Evolutionary conservation across 164 flowering plant species (phyloP).

Genomic region (Vitis rupestris): DNA sequence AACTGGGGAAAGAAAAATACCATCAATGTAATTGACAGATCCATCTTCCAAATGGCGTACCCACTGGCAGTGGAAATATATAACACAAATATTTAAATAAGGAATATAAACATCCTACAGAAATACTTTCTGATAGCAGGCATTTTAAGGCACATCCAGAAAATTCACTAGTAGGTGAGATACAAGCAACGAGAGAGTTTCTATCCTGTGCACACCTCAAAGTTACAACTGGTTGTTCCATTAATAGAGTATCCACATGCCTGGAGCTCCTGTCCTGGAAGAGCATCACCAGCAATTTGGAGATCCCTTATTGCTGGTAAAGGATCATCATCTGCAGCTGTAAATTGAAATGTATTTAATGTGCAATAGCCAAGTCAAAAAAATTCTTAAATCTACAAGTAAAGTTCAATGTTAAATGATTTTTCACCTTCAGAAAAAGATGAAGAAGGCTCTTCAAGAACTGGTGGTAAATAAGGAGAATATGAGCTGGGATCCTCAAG

Average conservation of each 20-base stretch:
- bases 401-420: neutral
- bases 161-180: neutral
- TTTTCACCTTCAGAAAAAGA: constrained; percentile 83
- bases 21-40: constrained; percentile 84
- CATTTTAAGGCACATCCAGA: neutral
- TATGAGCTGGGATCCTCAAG: constrained; percentile 66
- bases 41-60: constrained; percentile 93
- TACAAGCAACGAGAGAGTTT: neutral
- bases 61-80: constrained; percentile 57
- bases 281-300: constrained; percentile 93
- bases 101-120: neutral
- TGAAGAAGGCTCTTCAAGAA: constrained; percentile 92
- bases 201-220: constrained; percentile 59
- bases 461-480: constrained; percentile 80
- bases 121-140: neutral
- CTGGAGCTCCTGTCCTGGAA: constrained; percentile 79
- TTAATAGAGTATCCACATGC: constrained; percentile 86
- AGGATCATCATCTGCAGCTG: constrained; percentile 95
- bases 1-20: constrained; percentile 27
- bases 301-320: constrained; percentile 85
- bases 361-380: neutral
- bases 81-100: constrained; percentile 6
- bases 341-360: constrained; percentile 14
- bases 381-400: neutral
- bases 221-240: constrained; percentile 97